Percentiles rank a stretch among this genome's conserved stretches.
These are phyloP conservation scores for Cyclotella kingstonii DNA, from an alignment of 108 stramenopile species.

Conservation along the genomic window DNA sequence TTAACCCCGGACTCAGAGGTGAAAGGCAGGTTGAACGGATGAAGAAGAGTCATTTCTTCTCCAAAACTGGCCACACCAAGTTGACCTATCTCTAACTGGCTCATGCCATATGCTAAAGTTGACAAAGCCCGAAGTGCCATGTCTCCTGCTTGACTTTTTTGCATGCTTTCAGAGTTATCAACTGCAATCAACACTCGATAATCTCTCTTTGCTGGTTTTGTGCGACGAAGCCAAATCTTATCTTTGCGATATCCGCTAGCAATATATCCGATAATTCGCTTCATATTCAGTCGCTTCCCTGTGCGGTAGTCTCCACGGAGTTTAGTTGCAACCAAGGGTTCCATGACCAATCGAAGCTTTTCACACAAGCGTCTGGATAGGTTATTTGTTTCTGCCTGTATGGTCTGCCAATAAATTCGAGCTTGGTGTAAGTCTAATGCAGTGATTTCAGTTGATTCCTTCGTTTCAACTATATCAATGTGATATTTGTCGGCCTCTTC, in stretches of 20 bases:
- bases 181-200: constrained; percentile 96
- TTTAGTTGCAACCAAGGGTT: constrained; percentile 94
- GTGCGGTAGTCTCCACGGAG: constrained; percentile 96
- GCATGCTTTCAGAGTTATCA: constrained; percentile 97
- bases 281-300: constrained; percentile 99
- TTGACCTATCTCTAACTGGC: constrained; percentile 94
- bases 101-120: constrained; percentile 89
- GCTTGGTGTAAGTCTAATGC: constrained; percentile 49
- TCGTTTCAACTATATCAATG: constrained; percentile 40
- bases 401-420: constrained; percentile 59
- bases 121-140: constrained; percentile 90
- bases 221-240: constrained; percentile 98
- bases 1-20: constrained; percentile 85
- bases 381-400: constrained; percentile 75
- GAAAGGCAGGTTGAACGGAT: constrained; percentile 87
- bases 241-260: constrained; percentile 98
- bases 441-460: constrained; percentile 40
- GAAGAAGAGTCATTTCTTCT: constrained; percentile 86
- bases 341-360: constrained; percentile 94
- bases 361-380: constrained; percentile 93
- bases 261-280: constrained; percentile 97
- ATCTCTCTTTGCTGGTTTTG: constrained; percentile 97
- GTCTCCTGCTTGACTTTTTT: constrained; percentile 86
- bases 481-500: constrained; percentile 43
- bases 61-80: constrained; percentile 94